phyloP scores from a whole-genome alignment of 2,329 filamentous ascomycete species.

The Claviceps africana region DNA sequence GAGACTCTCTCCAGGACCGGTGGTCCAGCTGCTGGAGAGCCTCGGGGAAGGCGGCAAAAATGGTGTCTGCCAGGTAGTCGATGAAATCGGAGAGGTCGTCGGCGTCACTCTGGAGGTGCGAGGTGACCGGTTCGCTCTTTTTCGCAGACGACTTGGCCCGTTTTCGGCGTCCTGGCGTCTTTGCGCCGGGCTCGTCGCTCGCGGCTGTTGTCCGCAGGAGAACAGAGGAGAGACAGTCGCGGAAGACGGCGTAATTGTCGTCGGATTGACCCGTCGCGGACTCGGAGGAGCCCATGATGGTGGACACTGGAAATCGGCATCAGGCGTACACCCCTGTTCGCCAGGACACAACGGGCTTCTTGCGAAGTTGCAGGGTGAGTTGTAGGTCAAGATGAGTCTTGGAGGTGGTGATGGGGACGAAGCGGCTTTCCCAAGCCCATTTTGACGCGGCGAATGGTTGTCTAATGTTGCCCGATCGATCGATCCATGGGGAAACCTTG shows the following conservation, averaged over 20 bases:
- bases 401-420: neutral
- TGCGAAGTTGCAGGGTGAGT: neutral
- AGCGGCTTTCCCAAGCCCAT: too few species aligned
- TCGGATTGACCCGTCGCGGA: neutral
- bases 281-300: neutral
- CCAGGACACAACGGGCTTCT: neutral
- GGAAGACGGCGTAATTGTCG: constrained; percentile 42
- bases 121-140: neutral
- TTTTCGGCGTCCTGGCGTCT: constrained; percentile 31
- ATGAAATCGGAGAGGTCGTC: constrained; percentile 70
- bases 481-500: too few species aligned
- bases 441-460: neutral
- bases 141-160: constrained; percentile 12
- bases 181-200: neutral
- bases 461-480: too few species aligned
- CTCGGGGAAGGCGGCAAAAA: constrained; percentile 50
- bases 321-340: neutral
- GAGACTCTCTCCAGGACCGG: constrained; percentile 28
- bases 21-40: constrained; percentile 50
- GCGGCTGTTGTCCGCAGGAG: neutral
- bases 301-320: neutral
- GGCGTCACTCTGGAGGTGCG: constrained; percentile 23
- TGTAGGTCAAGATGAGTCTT: neutral
- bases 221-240: constrained; percentile 46
- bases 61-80: constrained; percentile 59